Percentiles rank a stretch among this genome's conserved stretches.
Evolutionary conservation across 352 stramenopile species (phyloP).

Genomic region (Pythium volutum): DNA sequence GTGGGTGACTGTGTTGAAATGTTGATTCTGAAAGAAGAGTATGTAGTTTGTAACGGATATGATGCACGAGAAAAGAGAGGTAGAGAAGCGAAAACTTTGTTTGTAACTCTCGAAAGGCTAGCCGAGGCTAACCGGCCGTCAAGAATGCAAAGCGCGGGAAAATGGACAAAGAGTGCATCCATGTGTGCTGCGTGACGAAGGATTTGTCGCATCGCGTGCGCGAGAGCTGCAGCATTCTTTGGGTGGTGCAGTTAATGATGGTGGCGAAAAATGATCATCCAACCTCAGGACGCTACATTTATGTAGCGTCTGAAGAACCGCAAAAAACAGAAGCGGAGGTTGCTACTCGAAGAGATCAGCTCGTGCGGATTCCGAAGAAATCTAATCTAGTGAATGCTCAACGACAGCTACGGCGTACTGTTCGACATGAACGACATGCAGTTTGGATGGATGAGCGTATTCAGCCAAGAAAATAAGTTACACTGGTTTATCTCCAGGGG

Average conservation of each 20-base stretch:
- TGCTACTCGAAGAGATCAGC: no score
- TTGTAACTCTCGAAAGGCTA: not conserved
- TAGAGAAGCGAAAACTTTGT: not conserved
- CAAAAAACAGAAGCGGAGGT: no score
- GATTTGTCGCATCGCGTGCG: no score
- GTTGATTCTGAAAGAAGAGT: not conserved
- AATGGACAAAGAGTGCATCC: not conserved
- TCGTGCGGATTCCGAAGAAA: no score
- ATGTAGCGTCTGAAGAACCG: no score
- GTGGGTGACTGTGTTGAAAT: not conserved
- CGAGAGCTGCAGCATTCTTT: not conserved
- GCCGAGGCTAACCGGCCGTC: not conserved
- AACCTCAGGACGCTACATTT: no score
- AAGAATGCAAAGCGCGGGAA: not conserved
- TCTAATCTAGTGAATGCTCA: no score
- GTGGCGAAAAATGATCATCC: no score
- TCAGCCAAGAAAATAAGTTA: conserved; percentile 84
- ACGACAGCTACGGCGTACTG: no score
- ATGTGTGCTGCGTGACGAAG: no score
- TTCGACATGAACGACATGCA: not conserved
- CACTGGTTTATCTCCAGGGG: conserved; percentile 84
- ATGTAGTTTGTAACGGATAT: not conserved
- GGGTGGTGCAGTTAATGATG: not conserved
- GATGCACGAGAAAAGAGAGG: not conserved
- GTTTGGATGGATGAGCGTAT: conserved; percentile 45